Evolutionary conservation across 1,284 basidiomycete genomes (phyloP), one percentile per base, ranked within the genome.

Genomic region (Gymnopus androsaceus): DNA sequence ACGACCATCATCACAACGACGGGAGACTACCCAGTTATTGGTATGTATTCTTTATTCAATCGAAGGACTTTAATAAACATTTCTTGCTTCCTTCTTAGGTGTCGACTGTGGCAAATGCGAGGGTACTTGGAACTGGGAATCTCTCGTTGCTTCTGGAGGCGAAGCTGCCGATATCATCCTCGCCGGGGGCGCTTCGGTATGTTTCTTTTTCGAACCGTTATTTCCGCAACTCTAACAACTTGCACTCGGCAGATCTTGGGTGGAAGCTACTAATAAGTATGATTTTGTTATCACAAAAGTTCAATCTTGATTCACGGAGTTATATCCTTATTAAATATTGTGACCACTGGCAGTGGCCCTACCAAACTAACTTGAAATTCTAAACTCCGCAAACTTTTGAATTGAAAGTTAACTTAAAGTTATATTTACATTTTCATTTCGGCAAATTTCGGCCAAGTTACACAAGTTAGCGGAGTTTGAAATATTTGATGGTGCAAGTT

Each of bases 51-150:
- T 59, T n/a, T n/a, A n/a, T 11, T 80, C 76, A 3, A 15, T 27
- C n/a, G n/a, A n/a, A 21, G 4, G 30, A 33, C n/a, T 17, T 21
- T 3, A 3, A 19, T 17, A 25, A 4, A 4, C 44, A 17, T n/a
- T 11, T 14, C 21, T 11, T 14, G 3, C 17, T 25, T 30, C 9
- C 2, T 45, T 15, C 28, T n/a, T 38, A 45, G 51, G 41, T 21
- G 51, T 53, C 11, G 51, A 53, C 33, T 53, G 51, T n/a, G 51
- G 51, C 19, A 21, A 53, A 19, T 53, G 51, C 42, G 37, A 41
- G 1, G 51, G 51, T 5, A 70, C 67, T 0, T 85, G 83, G 82
- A 66, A 82, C 61, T 85, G 81, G 79, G 67, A 73, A 6, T 67
- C 66, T 27, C 71, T 86, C 48, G 66, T 71, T 50, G 73, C 75